Evolutionary conservation across 352 stramenopile species (phyloP), one percentile per base, ranked within the genome.

Genomic region (Phytophthora niederhauseri): DNA sequence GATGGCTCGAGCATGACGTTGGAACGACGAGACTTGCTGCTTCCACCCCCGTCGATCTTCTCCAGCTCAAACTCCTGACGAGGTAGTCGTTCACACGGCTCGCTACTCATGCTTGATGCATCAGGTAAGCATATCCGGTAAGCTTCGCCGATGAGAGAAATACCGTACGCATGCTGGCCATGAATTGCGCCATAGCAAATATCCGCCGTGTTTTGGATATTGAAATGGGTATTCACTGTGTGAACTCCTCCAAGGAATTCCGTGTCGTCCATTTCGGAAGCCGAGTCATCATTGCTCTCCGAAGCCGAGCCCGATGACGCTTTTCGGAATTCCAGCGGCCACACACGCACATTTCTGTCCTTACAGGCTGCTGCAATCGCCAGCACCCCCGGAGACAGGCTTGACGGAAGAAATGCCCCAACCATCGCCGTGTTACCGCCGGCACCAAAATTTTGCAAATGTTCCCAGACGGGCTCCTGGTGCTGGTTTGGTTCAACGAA

Each of bases 331-430:
- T 90, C 72, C 8, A 93, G 70, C 15, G 78, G 78, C 86, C 86
- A 94, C n/a, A 93, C 70, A 15, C 85, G 82, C 6, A 94, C 15
- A 56, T 90, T 90, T 49, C 78, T 80, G 52, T 92, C 84, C 54
- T 79, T 72, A 22, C 76, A 85, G 28, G 77, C 74, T 8, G 70
- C 76, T 20, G 84, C 84, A 64, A 94, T 80, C 55, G 63, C 36
- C 45, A 86, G 62, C 19, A 74, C 70, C 4, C 57, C 67, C 31
- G 57, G 46, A 38, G 51, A 64, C 6, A 60, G 34, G 43, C 59
- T 70, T 55, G 75, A 73, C n/a, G 81, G 68, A 14, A 93, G 56
- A 71, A 94, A 94, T 5, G 70, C 71, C 2, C 73, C 84, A 12
- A 79, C 78, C 45, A 78, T 77, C 22, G 79, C 81, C 1, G 84